Evolutionary conservation across 2,329 filamentous ascomycete genomes (phyloP).

Genomic region (Fusarium poae): DNA sequence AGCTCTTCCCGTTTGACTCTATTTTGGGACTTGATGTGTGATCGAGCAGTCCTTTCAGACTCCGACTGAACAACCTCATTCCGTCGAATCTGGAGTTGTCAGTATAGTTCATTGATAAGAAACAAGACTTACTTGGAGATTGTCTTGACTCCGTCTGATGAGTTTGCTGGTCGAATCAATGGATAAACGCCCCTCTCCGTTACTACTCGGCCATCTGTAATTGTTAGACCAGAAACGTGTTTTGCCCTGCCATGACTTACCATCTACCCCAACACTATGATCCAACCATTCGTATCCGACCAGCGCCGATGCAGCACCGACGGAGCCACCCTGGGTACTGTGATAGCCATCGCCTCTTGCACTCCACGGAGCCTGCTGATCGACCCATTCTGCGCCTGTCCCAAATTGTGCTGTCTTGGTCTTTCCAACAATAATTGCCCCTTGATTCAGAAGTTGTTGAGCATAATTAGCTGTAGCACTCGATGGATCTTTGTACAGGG

Average conservation of each 20-base stretch:
- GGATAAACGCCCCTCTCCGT: conserved; percentile 51
- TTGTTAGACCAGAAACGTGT: conserved; percentile 16
- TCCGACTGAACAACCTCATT: conserved; percentile 45
- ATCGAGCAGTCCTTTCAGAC: conserved; percentile 45
- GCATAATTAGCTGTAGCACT: conserved; percentile 63
- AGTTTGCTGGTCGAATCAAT: conserved; percentile 41
- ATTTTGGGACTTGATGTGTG: conserved; percentile 17
- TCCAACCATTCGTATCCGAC: conserved; percentile 60
- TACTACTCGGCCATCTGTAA: conserved; percentile 38
- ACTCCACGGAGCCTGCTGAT: conserved; percentile 58
- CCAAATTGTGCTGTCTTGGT: conserved; percentile 65
- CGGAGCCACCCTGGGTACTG: conserved; percentile 51
- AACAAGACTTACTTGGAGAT: conserved; percentile 27
- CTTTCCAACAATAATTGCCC: conserved; percentile 68
- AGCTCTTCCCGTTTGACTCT: neutral
- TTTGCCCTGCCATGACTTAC: conserved; percentile 46
- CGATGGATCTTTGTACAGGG: conserved; percentile 61
- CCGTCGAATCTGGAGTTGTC: conserved; percentile 37
- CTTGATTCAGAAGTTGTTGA: conserved; percentile 69
- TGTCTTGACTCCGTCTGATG: conserved; percentile 26
- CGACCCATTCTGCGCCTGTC: conserved; percentile 58
- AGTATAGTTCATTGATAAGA: neutral
- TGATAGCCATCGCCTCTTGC: conserved; percentile 63
- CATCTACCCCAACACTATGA: conserved; percentile 54
- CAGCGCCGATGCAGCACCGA: conserved; percentile 56